Evolutionary conservation across 768 basidiomycete species (phyloP), one percentile per base, ranked within the genome.

Genomic region (Tulasnella sp.): DNA sequence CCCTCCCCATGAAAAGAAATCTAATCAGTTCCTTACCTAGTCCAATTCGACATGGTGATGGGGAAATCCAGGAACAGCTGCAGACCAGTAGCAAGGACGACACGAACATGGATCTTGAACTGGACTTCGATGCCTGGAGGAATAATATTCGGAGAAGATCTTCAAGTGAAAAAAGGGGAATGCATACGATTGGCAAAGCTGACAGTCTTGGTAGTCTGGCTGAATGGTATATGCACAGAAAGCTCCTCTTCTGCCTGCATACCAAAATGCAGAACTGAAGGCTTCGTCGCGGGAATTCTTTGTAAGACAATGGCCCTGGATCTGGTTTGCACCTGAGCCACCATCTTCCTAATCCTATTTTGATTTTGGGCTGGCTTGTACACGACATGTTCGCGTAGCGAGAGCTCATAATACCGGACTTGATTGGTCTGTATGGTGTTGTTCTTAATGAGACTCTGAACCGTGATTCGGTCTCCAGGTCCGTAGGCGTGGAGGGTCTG

Each of bases 21-120:
- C 35, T 35, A 35, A 35, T 35, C 35, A 5, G 5, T 35, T 2
- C 5, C 85, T 90, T 79, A 92, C 93, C 91, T 89, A 81, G 92
- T 92, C 93, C 93, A 95, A 81, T 94, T 94, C 5, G 93, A 93
- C 46, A 95, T 86, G 70, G 93, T 90, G 23, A 95, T 88, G 23
- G 93, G 93, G 35, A 95, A 84, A 29, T 93, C 92, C 86, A 94
- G 88, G n/a, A 87, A 85, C 18, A 94, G 81, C 42, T 89, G 88
- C 70, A 88, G 85, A 7, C 90, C 90, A 5, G 88, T 88, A 57
- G 91, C 93, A 85, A 93, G 88, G 73, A 93, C 86, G 1, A 94
- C 94, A 83, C 90, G 93, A 75, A 95, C 91, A 46, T 86, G 87
- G 67, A 96, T 85, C 70, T 89, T 87, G 83, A 96, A 97, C 0